Conservation (phyloP, 345 rosid species). For the Eutrema yunnanense region DNA sequence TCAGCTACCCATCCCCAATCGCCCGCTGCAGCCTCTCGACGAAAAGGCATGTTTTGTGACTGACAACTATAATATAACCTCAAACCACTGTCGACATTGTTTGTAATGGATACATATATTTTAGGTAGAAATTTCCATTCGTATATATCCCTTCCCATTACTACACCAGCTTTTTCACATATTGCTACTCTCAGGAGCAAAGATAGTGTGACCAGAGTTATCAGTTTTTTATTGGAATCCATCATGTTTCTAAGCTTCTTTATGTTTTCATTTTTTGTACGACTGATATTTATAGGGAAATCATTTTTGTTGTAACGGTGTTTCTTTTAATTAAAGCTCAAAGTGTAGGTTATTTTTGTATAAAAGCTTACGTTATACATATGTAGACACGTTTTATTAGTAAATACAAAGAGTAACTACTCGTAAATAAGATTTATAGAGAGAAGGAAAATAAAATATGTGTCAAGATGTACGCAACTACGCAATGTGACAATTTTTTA, state of each 20-base stretch:
- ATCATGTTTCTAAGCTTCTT: neutral
- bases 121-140: neutral
- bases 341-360: neutral
- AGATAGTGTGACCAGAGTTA: neutral
- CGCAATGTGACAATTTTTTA: neutral
- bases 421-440: too few species aligned
- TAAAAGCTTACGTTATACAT: neutral
- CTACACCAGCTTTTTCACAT: neutral
- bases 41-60: neutral
- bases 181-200: neutral
- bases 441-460: too few species aligned
- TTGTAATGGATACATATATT: rapidly evolving
- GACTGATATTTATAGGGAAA: neutral
- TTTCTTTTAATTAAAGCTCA: neutral
- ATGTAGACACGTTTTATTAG: neutral
- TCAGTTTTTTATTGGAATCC: neutral
- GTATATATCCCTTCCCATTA: neutral
- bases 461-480: neutral
- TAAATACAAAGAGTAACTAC: too few species aligned
- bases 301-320: neutral
- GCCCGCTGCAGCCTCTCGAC: neutral
- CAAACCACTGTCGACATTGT: neutral
- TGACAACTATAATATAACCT: neutral
- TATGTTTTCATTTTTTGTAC: too few species aligned
- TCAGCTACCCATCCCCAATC: rapidly evolving